phyloP scores from a whole-genome alignment of 805 yeast species.

The Pichia eremophila region DNA sequence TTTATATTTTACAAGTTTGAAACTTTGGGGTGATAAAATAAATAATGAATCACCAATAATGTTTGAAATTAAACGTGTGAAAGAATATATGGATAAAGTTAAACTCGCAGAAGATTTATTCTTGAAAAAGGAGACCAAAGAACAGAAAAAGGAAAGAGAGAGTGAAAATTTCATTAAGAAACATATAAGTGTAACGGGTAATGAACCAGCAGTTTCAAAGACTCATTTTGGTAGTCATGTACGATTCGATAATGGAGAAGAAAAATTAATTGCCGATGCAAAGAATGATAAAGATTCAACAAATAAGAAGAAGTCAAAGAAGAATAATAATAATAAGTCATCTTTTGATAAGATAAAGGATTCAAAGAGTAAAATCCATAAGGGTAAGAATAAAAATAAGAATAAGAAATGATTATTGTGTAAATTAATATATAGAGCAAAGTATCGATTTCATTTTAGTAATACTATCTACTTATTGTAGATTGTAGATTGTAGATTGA shows the following conservation, averaged over 20 bases:
- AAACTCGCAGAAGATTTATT: constrained; percentile 30
- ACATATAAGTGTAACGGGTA: constrained; percentile 9
- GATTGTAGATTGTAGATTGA: no score
- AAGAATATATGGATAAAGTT: constrained; percentile 54
- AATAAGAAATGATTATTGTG: not conserved
- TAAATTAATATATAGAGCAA: no score
- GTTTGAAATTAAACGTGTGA: constrained; percentile 57
- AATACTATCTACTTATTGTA: no score
- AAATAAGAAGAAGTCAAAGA: not conserved
- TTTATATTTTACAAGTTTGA: constrained; percentile 48
- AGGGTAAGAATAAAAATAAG: not conserved
- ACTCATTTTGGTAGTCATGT: constrained; percentile 40
- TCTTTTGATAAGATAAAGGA: not conserved
- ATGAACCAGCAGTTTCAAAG: constrained; percentile 42
- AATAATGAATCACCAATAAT: constrained; percentile 54
- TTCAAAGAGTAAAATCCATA: not conserved
- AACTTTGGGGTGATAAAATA: constrained; percentile 43
- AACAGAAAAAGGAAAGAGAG: constrained; percentile 10
- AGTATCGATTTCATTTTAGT: no score
- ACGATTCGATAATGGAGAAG: constrained; percentile 26
- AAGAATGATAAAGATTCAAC: not conserved
- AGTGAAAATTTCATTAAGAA: constrained; percentile 24
- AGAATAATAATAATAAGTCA: no score
- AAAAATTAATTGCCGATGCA: not conserved
- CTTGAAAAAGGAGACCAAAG: constrained; percentile 18